Base-by-base conservation (phyloP, 495 filamentous ascomycete genomes). In the Ascobolus immersus region DNA sequence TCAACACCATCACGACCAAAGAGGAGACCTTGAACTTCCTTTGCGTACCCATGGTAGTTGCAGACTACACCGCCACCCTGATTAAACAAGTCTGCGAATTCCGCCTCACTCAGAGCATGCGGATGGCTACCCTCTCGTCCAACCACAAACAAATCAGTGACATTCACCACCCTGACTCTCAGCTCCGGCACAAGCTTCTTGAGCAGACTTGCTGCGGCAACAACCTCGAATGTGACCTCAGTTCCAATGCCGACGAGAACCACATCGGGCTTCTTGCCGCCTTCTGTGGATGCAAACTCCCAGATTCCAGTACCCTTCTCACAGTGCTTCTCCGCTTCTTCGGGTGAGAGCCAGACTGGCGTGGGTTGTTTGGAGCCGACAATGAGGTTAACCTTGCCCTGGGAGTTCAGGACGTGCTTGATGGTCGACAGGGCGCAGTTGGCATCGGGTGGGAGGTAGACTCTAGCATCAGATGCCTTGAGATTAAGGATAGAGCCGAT, bases 391-490 rank as follows among this genome's bases (percentile, higher is more conserved):
- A 73, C 57, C 39, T 76, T 71, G 44, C 70, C 70, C 39, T 57
- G 64, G 2, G 66, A 75, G 13, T 57, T 48, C 17, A 78, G 52
- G 49, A 67, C 73, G 48, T 76, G 72, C 17, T 63, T 53, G 1
- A 77, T 35, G 0, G 71, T 76, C 5, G 60, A 62, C 20, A 78
- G 54, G 51, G 76, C 72, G 34, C 66, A 73, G 49, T 77, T 77
- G 23, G 71, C 72, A 39, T 78, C 72, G 1, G 72, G 74, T n/a
- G 74, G 72, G 4, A 79, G 54, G 41, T 77, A 80, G 5, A 77
- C 69, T 5, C 70, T 50, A 1, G 71, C 73, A 4, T 67, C 61
- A 2, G 48, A 53, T 8, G 71, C 60, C 43, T 75, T 77, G 31
- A 74, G 47, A 40, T 77, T 77, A 24, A 77, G 57, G 0, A 79